Percentiles rank a stretch among this genome's conserved stretches.
Evolutionary conservation across 2,329 filamentous ascomycete species (phyloP).

Genomic region (Alternaria arborescens): DNA sequence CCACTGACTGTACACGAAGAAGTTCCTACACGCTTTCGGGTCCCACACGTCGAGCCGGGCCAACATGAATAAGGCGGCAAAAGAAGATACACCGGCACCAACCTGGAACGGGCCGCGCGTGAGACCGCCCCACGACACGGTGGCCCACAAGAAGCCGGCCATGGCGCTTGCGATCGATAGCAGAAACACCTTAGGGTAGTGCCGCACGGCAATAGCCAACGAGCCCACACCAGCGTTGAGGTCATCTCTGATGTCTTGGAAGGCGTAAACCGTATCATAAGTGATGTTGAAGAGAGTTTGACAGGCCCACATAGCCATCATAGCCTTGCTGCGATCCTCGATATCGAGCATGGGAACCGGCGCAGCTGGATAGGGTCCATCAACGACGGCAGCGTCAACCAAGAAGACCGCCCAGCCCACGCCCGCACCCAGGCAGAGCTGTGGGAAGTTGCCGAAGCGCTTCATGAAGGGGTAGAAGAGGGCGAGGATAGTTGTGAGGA

Average conservation of each 20-base stretch:
- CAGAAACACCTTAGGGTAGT: conserved; percentile 7
- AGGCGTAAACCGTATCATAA: conserved; percentile 51
- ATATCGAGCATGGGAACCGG: neutral
- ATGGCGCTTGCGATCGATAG: conserved; percentile 11
- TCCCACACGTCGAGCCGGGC: conserved; percentile 6
- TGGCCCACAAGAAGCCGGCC: conserved; percentile 11
- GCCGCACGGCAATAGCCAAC: conserved; percentile 26
- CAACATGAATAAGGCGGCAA: conserved; percentile 5
- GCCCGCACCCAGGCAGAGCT: conserved; percentile 59
- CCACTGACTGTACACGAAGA: conserved; percentile 11
- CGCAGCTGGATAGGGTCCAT: neutral
- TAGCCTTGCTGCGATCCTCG: conserved; percentile 8
- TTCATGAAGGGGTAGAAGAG: conserved; percentile 62
- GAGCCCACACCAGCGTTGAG: conserved; percentile 43
- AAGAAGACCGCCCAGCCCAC: conserved; percentile 16
- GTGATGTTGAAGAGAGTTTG: conserved; percentile 13
- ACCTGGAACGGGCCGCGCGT: neutral
- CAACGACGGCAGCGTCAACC: conserved; percentile 9
- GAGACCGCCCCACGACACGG: conserved; percentile 7
- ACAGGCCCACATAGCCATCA: conserved; percentile 6
- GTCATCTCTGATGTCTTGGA: conserved; percentile 50
- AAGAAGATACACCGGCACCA: conserved; percentile 2
- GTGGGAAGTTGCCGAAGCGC: conserved; percentile 62
- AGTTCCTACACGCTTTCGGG: conserved; percentile 3
- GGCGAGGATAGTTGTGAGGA: conserved; percentile 56